A percentile compares a stretch with the other conserved stretches of the same genome.
Evolutionary conservation across 129 eudicot species (phyloP).

Genomic region (Escallonia rubra): DNA sequence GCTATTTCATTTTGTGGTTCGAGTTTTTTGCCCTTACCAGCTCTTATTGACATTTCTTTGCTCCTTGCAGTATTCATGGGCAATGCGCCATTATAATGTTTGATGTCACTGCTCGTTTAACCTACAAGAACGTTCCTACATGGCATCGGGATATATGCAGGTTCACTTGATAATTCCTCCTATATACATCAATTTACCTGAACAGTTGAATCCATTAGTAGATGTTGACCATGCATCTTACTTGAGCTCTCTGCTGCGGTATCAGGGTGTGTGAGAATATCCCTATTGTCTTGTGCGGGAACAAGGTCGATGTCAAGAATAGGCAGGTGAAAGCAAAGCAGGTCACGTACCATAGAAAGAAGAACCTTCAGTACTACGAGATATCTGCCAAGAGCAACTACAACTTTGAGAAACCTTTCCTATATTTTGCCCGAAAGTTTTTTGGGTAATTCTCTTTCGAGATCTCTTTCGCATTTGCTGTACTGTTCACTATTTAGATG

Average conservation of each 20-base stretch:
- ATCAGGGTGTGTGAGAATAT: slow-evolving; percentile 57
- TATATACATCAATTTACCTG: not conserved
- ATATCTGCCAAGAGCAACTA: slow-evolving; percentile 68
- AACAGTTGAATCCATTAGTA: too few relatives aligned
- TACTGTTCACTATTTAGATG: not conserved
- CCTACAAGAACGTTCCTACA: slow-evolving; percentile 52
- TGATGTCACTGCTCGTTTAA: slow-evolving; percentile 56
- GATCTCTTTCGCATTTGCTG: not conserved
- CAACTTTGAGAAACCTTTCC: slow-evolving; percentile 67
- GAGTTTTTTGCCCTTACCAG: not conserved
- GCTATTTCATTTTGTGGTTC: not conserved
- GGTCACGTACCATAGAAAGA: slow-evolving; percentile 66
- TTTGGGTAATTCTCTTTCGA: slow-evolving; percentile 32
- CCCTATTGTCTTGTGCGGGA: slow-evolving; percentile 49
- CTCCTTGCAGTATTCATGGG: slow-evolving; percentile 42
- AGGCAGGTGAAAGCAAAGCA: slow-evolving; percentile 65
- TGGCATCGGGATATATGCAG: slow-evolving; percentile 62
- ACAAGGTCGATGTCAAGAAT: slow-evolving; percentile 68
- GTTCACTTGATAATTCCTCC: not conserved
- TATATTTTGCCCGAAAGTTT: slow-evolving; percentile 51
- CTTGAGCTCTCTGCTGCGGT: not conserved
- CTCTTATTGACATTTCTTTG: not conserved
- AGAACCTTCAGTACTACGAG: slow-evolving; percentile 57
- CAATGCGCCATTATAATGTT: slow-evolving; percentile 59
- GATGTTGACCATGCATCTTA: not conserved